Conservation (phyloP, 2,329 filamentous ascomycete species). For the Microsporum canis region DNA sequence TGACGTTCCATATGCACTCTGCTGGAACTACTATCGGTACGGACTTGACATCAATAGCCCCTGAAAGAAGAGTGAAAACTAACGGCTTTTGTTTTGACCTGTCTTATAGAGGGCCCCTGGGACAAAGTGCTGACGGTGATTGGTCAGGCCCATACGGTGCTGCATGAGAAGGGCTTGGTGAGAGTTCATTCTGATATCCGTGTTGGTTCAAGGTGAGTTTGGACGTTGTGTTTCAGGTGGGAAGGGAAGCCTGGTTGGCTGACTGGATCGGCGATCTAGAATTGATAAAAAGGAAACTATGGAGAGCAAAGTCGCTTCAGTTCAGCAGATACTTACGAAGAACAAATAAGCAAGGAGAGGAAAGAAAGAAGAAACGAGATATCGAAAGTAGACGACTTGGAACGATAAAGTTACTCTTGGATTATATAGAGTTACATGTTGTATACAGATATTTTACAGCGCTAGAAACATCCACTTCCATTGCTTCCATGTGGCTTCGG, state of each 20-base stretch:
- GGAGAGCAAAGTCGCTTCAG: constrained; percentile 62
- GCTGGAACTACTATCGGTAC: constrained; percentile 84
- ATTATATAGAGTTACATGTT: background rate
- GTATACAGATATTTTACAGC: background rate
- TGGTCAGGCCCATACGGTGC: constrained; percentile 69
- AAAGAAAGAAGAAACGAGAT: background rate
- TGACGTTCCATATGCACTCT: constrained; percentile 82
- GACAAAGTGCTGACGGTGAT: constrained; percentile 74
- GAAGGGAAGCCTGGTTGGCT: background rate
- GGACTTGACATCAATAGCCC: constrained; percentile 22
- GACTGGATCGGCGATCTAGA: constrained; percentile 31
- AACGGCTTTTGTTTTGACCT: background rate
- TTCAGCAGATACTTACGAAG: constrained; percentile 42
- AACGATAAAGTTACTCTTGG: background rate
- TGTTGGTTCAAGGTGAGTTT: constrained; percentile 59
- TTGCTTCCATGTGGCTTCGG: background rate
- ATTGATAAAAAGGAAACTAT: constrained; percentile 78
- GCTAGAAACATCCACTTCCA: background rate
- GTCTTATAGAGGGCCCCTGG: constrained; percentile 70
- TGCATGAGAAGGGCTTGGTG: constrained; percentile 65
- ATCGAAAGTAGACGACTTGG: background rate
- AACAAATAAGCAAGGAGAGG: constrained; percentile 8
- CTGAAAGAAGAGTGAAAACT: background rate
- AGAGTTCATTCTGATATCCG: constrained; percentile 84
- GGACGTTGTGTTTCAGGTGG: background rate